Evolutionary conservation across 2,329 filamentous ascomycete species (phyloP), one percentile per base, ranked within the genome.

Genomic region (Rutstroemia sp.): DNA sequence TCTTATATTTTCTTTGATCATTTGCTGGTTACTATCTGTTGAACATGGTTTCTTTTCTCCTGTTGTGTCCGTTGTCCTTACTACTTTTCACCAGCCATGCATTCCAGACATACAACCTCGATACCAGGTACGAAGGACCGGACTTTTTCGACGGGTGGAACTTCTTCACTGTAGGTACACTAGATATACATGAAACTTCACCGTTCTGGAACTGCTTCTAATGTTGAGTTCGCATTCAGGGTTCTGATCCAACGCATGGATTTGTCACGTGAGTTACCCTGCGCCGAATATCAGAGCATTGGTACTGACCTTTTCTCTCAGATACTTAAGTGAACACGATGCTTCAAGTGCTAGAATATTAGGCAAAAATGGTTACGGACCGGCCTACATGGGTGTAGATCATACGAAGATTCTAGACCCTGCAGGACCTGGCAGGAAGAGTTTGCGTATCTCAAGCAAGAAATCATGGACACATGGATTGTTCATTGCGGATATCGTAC

Each of bases 361-460:
- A 5, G 25, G 16, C n/a, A 6, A 59, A 68, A 74, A 51, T 5
- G 23, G n/a, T 8, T 19, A 34, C 45, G 76, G 23, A 47, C 73
- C 78, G 57, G 73, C 88, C 64, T 86, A 84, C 68, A 79, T 90
- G 57, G 86, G 86, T 45, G 83, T 86, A 48, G 87, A 90, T 70
- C 72, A 78, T 66, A 76, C 69, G 56, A 85, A 87, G 65, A 72
- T 87, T 14, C 40, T 53, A 7, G 39, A 56, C 34, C 46, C 53
- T 38, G 21, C 36, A 8, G 47, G 17, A 6, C n/a, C 38, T 1
- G 53, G 53, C 16, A 69, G 77, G 23, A 74, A 76, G 10, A 87
- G 83, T 62, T 78, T 90, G 45, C 79, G 86, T 10, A 70, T 90
- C 17, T 79, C 82, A 51, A 87, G 83, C 69, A 83, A 80, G 54